phyloP scores from a whole-genome alignment of 495 filamentous ascomycete species.

The Staphylotrichum longicolle region DNA sequence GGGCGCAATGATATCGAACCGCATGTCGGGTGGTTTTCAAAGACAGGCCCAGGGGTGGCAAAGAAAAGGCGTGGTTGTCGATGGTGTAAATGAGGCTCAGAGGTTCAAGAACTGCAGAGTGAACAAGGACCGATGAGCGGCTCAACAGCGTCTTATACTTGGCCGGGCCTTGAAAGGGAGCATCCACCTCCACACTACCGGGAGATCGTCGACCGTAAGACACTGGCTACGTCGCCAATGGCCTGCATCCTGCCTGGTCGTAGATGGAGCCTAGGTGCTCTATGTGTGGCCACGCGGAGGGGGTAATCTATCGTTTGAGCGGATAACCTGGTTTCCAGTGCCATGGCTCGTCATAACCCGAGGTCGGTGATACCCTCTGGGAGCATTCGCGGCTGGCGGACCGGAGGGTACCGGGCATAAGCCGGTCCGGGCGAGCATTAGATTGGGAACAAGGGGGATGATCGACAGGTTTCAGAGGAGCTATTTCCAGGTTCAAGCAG shows the following conservation, averaged over 20 bases:
- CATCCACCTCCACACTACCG: background rate
- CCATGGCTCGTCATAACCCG: background rate
- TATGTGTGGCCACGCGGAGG: background rate
- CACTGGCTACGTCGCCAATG: background rate
- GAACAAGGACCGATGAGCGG: constrained; percentile 1
- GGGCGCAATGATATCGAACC: constrained; percentile 24
- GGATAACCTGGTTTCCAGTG: background rate
- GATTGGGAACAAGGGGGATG: background rate
- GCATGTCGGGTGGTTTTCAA: constrained; percentile 21
- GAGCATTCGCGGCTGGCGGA: background rate
- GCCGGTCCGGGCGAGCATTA: background rate
- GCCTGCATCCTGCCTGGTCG: background rate
- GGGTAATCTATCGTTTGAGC: constrained; percentile 4
- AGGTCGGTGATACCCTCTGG: background rate
- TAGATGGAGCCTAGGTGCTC: background rate
- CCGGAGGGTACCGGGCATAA: background rate
- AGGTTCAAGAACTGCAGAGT: background rate
- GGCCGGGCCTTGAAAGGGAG: background rate
- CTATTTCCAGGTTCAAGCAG: background rate
- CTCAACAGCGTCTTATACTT: constrained; percentile 6
- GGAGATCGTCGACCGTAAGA: background rate
- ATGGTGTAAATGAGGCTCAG: background rate
- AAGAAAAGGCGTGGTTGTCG: background rate
- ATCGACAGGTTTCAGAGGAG: background rate
- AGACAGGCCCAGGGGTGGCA: background rate